These are phyloP conservation scores for Corynespora cassiicola DNA, from an alignment of 2,329 filamentous ascomycete genomes.

Conservation along the genomic window DNA sequence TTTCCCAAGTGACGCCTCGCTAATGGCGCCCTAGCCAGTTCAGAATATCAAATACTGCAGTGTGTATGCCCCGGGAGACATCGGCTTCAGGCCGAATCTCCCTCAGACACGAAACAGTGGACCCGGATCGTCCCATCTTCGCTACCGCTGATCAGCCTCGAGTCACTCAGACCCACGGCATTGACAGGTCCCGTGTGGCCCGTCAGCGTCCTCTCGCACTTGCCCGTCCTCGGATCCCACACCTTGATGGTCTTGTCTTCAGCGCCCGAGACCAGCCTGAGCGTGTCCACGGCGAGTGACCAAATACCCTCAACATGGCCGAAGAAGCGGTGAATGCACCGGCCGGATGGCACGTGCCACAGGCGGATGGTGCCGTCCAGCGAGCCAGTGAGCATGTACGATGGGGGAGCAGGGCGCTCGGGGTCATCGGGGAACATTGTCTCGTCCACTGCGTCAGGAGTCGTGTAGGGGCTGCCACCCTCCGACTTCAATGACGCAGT, in stretches of 20 bases:
- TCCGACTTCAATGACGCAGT: slow-evolving; percentile 44
- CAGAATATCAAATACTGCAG: not conserved
- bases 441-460: slow-evolving; percentile 18
- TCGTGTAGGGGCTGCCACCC: slow-evolving; percentile 3
- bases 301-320: slow-evolving; percentile 96
- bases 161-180: slow-evolving; percentile 89
- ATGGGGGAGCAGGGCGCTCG: slow-evolving; percentile 75
- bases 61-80: too few relatives aligned
- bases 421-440: slow-evolving; percentile 66
- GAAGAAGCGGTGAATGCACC: slow-evolving; percentile 90
- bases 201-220: slow-evolving; percentile 90
- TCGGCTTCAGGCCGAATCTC: slow-evolving; percentile 1
- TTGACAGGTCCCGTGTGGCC: slow-evolving; percentile 92
- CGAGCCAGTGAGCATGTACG: slow-evolving; percentile 92
- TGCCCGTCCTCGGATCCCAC: slow-evolving; percentile 91
- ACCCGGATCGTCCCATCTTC: slow-evolving; percentile 92
- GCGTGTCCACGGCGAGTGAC: slow-evolving; percentile 86
- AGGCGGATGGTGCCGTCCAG: slow-evolving; percentile 90
- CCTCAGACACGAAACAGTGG: slow-evolving; percentile 37
- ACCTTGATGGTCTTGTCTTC: slow-evolving; percentile 96
- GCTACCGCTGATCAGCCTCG: slow-evolving; percentile 86
- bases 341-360: slow-evolving; percentile 85
- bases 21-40: not conserved
- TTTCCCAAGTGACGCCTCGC: slow-evolving; percentile 1
- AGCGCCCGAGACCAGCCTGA: slow-evolving; percentile 86